Percentiles rank a stretch among this genome's conserved stretches.
These are phyloP conservation scores for Kwoniella dendrophila DNA, from an alignment of 768 basidiomycete species.

Conservation along the genomic window DNA sequence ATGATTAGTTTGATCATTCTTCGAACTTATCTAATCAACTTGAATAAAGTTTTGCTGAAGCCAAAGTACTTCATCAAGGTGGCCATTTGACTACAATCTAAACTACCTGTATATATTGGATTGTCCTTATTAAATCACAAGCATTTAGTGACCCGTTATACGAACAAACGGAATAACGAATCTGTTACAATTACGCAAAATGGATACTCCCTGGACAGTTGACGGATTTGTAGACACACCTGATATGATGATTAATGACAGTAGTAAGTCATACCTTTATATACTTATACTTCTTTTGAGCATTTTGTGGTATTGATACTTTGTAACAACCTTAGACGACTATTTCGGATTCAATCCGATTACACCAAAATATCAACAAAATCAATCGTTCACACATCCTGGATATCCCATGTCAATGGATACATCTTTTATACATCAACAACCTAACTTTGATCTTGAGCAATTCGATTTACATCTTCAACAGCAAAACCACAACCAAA, in stretches of 20 bases:
- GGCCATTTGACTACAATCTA: too few relatives aligned
- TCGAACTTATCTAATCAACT: too few relatives aligned
- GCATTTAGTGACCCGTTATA: too few relatives aligned
- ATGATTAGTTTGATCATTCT: too few relatives aligned
- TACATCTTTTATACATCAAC: not conserved
- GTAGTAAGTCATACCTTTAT: conserved; percentile 9
- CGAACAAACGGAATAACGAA: not conserved
- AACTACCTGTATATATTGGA: too few relatives aligned
- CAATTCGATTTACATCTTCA: not conserved
- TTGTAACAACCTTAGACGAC: conserved; percentile 17
- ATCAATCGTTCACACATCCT: conserved; percentile 10
- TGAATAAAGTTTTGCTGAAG: too few relatives aligned
- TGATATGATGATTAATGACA: conserved; percentile 4
- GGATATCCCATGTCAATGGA: not conserved
- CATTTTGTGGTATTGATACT: not conserved
- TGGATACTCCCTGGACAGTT: conserved; percentile 19
- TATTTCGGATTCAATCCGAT: conserved; percentile 42
- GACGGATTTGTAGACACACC: conserved; percentile 15
- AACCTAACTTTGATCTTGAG: not conserved
- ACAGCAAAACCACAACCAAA: not conserved
- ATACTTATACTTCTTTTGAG: not conserved
- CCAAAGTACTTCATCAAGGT: too few relatives aligned
- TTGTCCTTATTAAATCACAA: too few relatives aligned
- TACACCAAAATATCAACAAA: conserved; percentile 22
- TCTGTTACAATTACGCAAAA: not conserved